Percentiles rank a stretch among this genome's conserved stretches.
These are phyloP conservation scores for Hypoxylon sp. DNA, from an alignment of 2,329 filamentous ascomycete species.

Conservation along the genomic window DNA sequence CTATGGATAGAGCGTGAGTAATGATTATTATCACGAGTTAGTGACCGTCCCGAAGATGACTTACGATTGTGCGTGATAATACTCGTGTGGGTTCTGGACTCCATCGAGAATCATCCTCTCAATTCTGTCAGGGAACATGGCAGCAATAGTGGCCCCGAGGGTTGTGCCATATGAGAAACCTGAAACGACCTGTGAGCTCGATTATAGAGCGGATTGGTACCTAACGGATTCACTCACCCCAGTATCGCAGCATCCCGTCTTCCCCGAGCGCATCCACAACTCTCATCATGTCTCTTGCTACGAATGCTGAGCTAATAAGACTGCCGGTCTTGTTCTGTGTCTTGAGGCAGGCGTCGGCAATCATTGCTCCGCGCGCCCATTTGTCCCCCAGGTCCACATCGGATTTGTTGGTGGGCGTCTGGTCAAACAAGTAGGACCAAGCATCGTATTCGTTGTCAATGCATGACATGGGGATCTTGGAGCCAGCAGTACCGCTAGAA, in stretches of 20 bases:
- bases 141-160: constrained; percentile 58
- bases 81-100: constrained; percentile 54
- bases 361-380: constrained; percentile 42
- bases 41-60: background rate
- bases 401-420: constrained; percentile 35
- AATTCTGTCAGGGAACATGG: constrained; percentile 61
- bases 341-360: constrained; percentile 48
- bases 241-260: constrained; percentile 58
- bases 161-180: constrained; percentile 60
- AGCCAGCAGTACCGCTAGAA: constrained; percentile 33
- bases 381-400: constrained; percentile 37
- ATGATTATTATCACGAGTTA: background rate
- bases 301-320: constrained; percentile 54
- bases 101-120: constrained; percentile 59
- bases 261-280: constrained; percentile 58
- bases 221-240: constrained; percentile 49
- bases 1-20: constrained; percentile 18
- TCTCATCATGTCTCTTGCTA: constrained; percentile 58
- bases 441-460: constrained; percentile 27
- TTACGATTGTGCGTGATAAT: constrained; percentile 51
- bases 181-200: constrained; percentile 38
- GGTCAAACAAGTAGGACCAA: constrained; percentile 11
- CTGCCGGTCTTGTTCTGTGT: constrained; percentile 47
- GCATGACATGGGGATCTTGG: constrained; percentile 45
- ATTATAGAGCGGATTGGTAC: background rate